A percentile compares a stretch with the other conserved stretches of the same genome.
phyloP scores from a whole-genome alignment of 192 early-diverging fungal genomes.

The Hyaloraphidium curvatum region DNA sequence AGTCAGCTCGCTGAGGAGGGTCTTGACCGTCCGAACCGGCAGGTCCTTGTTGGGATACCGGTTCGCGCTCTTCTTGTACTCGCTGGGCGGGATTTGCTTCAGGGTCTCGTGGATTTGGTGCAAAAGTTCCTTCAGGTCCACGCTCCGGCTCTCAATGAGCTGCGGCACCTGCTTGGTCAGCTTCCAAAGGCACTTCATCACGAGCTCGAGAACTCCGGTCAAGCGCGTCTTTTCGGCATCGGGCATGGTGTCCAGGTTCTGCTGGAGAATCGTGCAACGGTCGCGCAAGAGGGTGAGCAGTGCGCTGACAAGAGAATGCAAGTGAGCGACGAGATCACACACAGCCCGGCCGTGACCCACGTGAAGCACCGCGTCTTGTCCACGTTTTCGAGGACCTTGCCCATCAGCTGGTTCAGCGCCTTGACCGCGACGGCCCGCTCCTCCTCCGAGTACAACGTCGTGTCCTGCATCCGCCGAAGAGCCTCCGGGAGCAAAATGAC shows the following conservation, averaged over 20 bases:
- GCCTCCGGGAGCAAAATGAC: slow-evolving; percentile 55
- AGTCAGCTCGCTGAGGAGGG: slow-evolving; percentile 59
- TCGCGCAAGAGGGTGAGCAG: slow-evolving; percentile 52
- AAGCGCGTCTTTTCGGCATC: slow-evolving; percentile 6
- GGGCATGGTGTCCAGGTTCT: slow-evolving; percentile 4
- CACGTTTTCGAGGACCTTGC: slow-evolving; percentile 75
- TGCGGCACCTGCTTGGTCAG: slow-evolving; percentile 66
- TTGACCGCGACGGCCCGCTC: slow-evolving; percentile 35
- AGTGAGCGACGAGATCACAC: neutral
- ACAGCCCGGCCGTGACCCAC: slow-evolving; percentile 12
- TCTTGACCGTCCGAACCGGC: slow-evolving; percentile 89
- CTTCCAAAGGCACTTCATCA: slow-evolving; percentile 97
- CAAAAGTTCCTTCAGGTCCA: slow-evolving; percentile 48
- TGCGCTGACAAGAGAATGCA: slow-evolving; percentile 21
- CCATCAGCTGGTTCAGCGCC: slow-evolving; percentile 71
- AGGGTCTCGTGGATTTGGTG: slow-evolving; percentile 68
- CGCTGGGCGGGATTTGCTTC: slow-evolving; percentile 49
- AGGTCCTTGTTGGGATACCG: slow-evolving; percentile 64
- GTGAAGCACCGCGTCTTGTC: slow-evolving; percentile 56
- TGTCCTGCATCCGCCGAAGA: slow-evolving; percentile 61
- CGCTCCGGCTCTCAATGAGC: slow-evolving; percentile 34
- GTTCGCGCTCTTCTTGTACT: slow-evolving; percentile 72
- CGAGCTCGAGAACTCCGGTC: slow-evolving; percentile 64
- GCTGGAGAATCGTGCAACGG: slow-evolving; percentile 20
- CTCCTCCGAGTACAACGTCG: slow-evolving; percentile 36